Evolutionary conservation across 768 basidiomycete genomes (phyloP), one percentile per base, ranked within the genome.

Genomic region (Dentipellis sp.): DNA sequence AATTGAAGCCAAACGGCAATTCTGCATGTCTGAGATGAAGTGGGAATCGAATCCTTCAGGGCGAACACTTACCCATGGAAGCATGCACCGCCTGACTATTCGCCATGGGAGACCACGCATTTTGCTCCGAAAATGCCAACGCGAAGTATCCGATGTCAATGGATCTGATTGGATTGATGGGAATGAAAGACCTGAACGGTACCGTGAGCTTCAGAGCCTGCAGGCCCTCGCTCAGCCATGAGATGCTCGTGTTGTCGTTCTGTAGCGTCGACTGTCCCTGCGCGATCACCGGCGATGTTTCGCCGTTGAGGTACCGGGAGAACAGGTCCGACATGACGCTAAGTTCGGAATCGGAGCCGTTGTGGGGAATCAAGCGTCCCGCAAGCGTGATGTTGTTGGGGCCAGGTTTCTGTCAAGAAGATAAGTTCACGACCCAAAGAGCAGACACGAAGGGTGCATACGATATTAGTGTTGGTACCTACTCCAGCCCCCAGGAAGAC

Each of bases 291-390:
- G 71, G 75, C 3, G 84, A 80, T 16, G 62, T 66, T 21, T 80
- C 78, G 21, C 83, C 76, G 62, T 90, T 88, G 59, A 90, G 71
- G 64, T 86, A 88, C 49, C 80, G 78, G 14, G 84, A 86, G 67
- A 89, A 89, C 42, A 89, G 71, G 53, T 78, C 65, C 7, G 83
- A 83, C 49, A 87, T 70, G n/a, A 64, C 62, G 3, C 67, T 71
- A 40, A 88, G 75, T 47, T 76, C 69, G 6, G 56, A 46, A 16
- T 68, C 64, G 10, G 75, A 57, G 21, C 69, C 69, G 11, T 73
- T 75, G 55, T 88, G 83, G 4, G 73, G 77, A 42, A 82, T 62
- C 40, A 89, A 72, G 21, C 73, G 69, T 11, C 87, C 87, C 11
- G 63, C 68, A 53, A 89, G 75, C 2, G 77, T 78, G 58, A 88